These are phyloP conservation scores for Phylloboletellus chloephorus DNA, from an alignment of 1,284 basidiomycete species.

Conservation along the genomic window DNA sequence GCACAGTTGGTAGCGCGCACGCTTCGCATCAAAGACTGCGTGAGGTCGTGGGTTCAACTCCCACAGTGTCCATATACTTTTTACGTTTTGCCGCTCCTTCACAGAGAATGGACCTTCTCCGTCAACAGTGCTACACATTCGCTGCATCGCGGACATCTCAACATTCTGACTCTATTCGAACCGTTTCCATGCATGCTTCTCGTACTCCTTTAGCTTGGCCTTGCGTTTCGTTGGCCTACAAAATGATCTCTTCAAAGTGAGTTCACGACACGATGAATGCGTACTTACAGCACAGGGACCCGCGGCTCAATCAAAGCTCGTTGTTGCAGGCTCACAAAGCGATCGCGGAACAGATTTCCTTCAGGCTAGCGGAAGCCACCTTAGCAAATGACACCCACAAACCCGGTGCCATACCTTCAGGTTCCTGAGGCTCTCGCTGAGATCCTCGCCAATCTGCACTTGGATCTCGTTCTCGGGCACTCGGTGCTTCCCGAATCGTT, in stretches of 20 bases:
- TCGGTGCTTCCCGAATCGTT: constrained; percentile 71
- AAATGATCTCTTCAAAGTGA: constrained; percentile 6
- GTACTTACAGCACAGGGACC: constrained; percentile 63
- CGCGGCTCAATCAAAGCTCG: constrained; percentile 75
- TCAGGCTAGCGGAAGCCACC: constrained; percentile 56
- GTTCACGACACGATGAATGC: neutral
- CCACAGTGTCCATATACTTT: constrained; percentile 35
- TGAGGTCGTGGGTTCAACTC: constrained; percentile 38
- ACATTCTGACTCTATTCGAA: too few relatives aligned
- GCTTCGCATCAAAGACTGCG: constrained; percentile 34
- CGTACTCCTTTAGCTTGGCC: constrained; percentile 66
- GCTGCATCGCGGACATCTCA: too few relatives aligned
- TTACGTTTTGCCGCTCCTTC: constrained; percentile 17
- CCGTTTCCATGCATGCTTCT: constrained; percentile 85
- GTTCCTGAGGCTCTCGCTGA: constrained; percentile 80
- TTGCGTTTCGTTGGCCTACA: constrained; percentile 48
- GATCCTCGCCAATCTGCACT: constrained; percentile 89
- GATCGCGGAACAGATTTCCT: constrained; percentile 89
- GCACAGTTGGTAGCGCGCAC: constrained; percentile 39
- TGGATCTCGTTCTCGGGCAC: constrained; percentile 68
- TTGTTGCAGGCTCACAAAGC: constrained; percentile 79
- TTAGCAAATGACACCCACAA: constrained; percentile 5
- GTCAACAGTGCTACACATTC: too few relatives aligned
- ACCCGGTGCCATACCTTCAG: constrained; percentile 60
- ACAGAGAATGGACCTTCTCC: too few relatives aligned